Evolutionary conservation across 768 basidiomycete genomes (phyloP).

Genomic region (Auricularia auricula-judae): DNA sequence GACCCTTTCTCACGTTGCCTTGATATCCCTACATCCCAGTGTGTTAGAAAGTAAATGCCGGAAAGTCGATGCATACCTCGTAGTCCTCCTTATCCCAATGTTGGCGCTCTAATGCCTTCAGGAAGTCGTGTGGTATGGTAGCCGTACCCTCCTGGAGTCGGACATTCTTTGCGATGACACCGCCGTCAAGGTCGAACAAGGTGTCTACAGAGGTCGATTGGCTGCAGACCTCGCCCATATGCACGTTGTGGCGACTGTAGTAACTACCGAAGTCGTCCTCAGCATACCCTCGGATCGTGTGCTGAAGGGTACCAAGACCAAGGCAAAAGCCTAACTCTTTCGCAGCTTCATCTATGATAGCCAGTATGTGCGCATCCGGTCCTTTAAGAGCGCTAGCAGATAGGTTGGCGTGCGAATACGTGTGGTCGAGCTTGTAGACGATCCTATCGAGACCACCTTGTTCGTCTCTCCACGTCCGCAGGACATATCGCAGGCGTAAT

Average conservation of each 20-base stretch:
- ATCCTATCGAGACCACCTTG: slow-evolving; percentile 12
- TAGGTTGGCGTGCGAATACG: slow-evolving; percentile 22
- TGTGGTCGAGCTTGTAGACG: slow-evolving; percentile 24
- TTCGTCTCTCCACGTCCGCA: slow-evolving; percentile 28
- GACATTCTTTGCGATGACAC: too few relatives aligned
- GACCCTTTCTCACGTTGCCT: too few relatives aligned
- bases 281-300: not conserved
- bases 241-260: not conserved
- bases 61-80: too few relatives aligned
- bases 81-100: too few relatives aligned
- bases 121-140: too few relatives aligned
- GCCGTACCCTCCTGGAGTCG: too few relatives aligned
- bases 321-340: slow-evolving; percentile 24
- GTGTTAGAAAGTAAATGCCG: too few relatives aligned
- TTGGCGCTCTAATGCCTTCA: too few relatives aligned
- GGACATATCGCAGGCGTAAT: slow-evolving; percentile 18
- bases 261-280: not conserved
- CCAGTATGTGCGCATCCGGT: slow-evolving; percentile 24
- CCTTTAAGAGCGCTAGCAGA: slow-evolving; percentile 25
- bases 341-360: slow-evolving; percentile 21
- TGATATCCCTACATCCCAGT: too few relatives aligned
- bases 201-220: too few relatives aligned
- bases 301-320: slow-evolving; percentile 25
- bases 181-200: too few relatives aligned
- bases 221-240: too few relatives aligned